Evolutionary conservation across 768 basidiomycete species (phyloP).

Genomic region (Hypholoma sublateritium): DNA sequence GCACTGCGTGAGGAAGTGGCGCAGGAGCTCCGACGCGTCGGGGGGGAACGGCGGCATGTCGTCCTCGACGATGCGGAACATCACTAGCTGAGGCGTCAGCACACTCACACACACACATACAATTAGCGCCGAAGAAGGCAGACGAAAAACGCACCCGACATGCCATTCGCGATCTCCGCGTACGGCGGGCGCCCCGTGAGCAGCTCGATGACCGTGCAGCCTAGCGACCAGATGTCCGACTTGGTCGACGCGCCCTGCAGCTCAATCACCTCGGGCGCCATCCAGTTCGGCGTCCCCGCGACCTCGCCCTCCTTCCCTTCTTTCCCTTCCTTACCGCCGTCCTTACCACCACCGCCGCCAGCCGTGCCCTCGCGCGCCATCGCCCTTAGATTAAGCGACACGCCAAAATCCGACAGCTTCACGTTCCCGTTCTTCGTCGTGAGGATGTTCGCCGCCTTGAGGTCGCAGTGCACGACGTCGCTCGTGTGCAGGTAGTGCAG

Average conservation of each 20-base stretch:
- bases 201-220: slow-evolving; percentile 92
- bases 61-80: slow-evolving; percentile 98
- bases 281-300: slow-evolving; percentile 98
- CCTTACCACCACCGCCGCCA: too few species aligned
- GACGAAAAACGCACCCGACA: slow-evolving; percentile 77
- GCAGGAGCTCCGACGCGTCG: slow-evolving; percentile 70
- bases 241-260: slow-evolving; percentile 92
- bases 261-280: slow-evolving; percentile 98
- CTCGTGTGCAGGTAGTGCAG: slow-evolving; percentile 88
- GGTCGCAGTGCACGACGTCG: slow-evolving; percentile 94
- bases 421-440: slow-evolving; percentile 97
- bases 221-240: slow-evolving; percentile 95
- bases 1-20: slow-evolving; percentile 82
- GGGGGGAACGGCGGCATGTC: slow-evolving; percentile 85
- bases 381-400: slow-evolving; percentile 91
- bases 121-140: too few species aligned
- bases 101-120: too few species aligned
- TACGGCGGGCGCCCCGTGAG: slow-evolving; percentile 93
- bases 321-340: too few species aligned
- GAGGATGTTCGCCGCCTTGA: slow-evolving; percentile 99
- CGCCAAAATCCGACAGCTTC: slow-evolving; percentile 97
- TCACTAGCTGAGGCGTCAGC: slow-evolving; percentile 50
- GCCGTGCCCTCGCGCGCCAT: slow-evolving; percentile 65
- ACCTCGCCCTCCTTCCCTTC: slow-evolving; percentile 55
- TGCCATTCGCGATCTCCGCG: slow-evolving; percentile 82